Percentiles rank a stretch among this genome's conserved stretches.
These are phyloP conservation scores for Parmelia sp. DNA, from an alignment of 495 filamentous ascomycete species.

Conservation along the genomic window DNA sequence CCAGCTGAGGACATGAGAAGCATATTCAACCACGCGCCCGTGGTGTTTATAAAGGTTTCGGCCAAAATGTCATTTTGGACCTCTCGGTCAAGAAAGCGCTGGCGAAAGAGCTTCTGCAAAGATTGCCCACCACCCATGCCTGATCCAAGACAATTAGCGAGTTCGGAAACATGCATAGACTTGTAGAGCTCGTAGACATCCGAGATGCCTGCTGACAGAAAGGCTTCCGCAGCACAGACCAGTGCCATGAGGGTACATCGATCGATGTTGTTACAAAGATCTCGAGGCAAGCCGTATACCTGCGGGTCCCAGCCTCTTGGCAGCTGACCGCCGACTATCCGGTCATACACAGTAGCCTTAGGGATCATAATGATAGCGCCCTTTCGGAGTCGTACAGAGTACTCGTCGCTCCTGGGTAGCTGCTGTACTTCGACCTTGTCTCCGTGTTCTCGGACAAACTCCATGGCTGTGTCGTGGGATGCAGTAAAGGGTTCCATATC, in stretches of 20 bases:
- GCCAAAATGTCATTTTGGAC: slow-evolving; percentile 25
- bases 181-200: slow-evolving; percentile 27
- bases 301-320: slow-evolving; percentile 26
- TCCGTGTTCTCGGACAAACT: slow-evolving; percentile 20
- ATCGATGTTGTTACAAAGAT: slow-evolving; percentile 24
- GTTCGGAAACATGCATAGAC: slow-evolving; percentile 27
- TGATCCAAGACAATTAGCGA: slow-evolving; percentile 27
- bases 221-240: slow-evolving; percentile 21
- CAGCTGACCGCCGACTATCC: slow-evolving; percentile 24
- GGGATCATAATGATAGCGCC: slow-evolving; percentile 23
- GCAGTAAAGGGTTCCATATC: slow-evolving; percentile 18
- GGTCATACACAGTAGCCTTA: slow-evolving; percentile 14
- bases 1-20: slow-evolving; percentile 25
- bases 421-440: slow-evolving; percentile 19
- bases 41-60: slow-evolving; percentile 26
- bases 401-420: slow-evolving; percentile 11
- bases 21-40: slow-evolving; percentile 28
- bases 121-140: slow-evolving; percentile 18
- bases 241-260: slow-evolving; percentile 21
- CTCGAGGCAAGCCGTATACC: slow-evolving; percentile 25
- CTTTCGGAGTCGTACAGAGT: slow-evolving; percentile 16
- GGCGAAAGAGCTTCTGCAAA: slow-evolving; percentile 15
- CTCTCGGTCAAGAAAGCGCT: slow-evolving; percentile 22
- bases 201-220: slow-evolving; percentile 23
- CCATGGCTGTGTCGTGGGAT: slow-evolving; percentile 14